These are phyloP conservation scores for Colletotrichum sp. DNA, from an alignment of 2,329 filamentous ascomycete species.

Conservation along the genomic window DNA sequence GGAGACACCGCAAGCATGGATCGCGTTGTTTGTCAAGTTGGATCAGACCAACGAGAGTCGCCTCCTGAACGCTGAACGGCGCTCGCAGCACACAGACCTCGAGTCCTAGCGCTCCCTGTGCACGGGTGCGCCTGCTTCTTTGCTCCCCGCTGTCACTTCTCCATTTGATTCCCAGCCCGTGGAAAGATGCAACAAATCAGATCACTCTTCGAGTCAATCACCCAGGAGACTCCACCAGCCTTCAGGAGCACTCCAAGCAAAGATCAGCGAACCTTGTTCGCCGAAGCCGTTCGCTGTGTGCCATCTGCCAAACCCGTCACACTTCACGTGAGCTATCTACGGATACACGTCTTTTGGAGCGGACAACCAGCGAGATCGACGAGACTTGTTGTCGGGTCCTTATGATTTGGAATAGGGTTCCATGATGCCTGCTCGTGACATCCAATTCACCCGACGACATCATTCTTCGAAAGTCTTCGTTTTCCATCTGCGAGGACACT, in stretches of 20 bases:
- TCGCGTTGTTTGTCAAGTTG: background rate
- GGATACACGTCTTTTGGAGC: background rate
- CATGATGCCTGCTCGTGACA: background rate
- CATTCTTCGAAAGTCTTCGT: background rate
- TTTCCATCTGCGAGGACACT: background rate
- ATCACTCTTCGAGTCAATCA: constrained; percentile 10
- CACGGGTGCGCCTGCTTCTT: background rate
- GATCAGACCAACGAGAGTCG: background rate
- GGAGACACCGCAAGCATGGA: background rate
- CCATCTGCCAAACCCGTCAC: background rate
- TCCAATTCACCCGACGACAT: background rate
- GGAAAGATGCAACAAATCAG: background rate
- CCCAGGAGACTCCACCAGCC: background rate
- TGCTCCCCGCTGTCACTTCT: background rate
- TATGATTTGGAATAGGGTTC: background rate
- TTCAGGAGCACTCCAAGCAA: background rate
- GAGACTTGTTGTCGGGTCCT: background rate
- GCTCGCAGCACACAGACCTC: background rate
- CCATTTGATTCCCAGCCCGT: background rate
- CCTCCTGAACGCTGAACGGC: background rate
- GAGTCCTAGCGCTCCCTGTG: background rate
- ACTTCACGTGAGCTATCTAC: background rate
- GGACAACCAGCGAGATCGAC: background rate
- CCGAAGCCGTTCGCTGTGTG: background rate
- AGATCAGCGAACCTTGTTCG: background rate